Base-by-base conservation (phyloP, 805 yeast species). In the Starmerella riodocensis region DNA sequence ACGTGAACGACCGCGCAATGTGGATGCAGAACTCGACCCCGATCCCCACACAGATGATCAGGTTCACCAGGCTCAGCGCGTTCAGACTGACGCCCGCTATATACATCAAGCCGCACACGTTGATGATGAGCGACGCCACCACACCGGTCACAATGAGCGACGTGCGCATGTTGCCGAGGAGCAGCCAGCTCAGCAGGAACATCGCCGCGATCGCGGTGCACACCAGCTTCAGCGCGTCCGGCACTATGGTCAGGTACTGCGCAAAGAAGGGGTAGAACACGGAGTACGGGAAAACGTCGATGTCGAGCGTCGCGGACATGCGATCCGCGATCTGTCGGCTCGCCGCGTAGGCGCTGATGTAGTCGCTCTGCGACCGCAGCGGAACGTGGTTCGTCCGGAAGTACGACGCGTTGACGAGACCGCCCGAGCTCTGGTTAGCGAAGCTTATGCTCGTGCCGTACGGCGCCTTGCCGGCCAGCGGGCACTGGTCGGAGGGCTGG, bases 11-110 rank as follows among this genome's bases (percentile, higher is more conserved):
- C 41, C 91, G 66, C 1, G 84, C 79, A 39, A 91, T 69, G 58
- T 88, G 97, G 25, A 80, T 72, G 43, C 94, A 84, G 55, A 88
- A 91, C 59, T 91, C 98, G 26, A 91, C 94, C 2, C 91, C 86
- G 27, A 88, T 63, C 0, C 98, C 98, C 3, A 79, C 76, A 56
- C 96, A 88, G n/a, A 88, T 88, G 26, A 91, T 69, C 40, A 88
- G 66, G 51, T 88, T 88, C 16, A 91, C 97, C 45, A 91, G 64
- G 43, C 88, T 74, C 3, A 88, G 83, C 0, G 95, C 97, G 55
- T 88, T 88, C 34, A 88, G 65, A 1, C 88, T 71, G 20, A 88
- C 76, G 0, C 67, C 70, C 74, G 84, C 76, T 5, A 78, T 13
- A 0, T 77, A 70, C 85, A 88, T 77, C 11, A 78, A 64, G 0